Evolutionary conservation across 495 filamentous ascomycete genomes (phyloP), one percentile per base, ranked within the genome.

Genomic region (Neurospora tetraspora): DNA sequence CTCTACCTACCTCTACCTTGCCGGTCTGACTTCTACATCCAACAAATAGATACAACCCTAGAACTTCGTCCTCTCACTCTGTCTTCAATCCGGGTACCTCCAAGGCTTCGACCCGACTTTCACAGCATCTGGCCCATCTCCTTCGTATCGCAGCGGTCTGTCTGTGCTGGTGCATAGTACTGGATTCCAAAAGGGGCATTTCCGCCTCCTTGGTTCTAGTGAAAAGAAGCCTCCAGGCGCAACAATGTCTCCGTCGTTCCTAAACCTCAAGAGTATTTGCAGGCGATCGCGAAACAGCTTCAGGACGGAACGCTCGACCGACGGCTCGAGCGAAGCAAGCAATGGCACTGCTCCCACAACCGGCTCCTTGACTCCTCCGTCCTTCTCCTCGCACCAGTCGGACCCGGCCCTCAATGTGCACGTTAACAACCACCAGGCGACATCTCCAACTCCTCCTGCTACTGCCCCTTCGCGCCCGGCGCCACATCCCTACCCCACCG

Each of bases 281-380:
- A 88, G 93, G 76, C 89, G 89, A 72, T 92, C 92, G 75, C 90
- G 85, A 78, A 86, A 90, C 71, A 90, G 85, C 83, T 88, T 92
- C 81, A 83, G 83, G 70, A 85, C 86, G 38, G 84, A 85, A 53
- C 84, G 83, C 45, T 87, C 88, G 31, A 86, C 85, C 68, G 86
- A 88, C 70, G 78, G 78, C 31, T 86, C 88, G 16, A 88, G 86
- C 76, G 82, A 84, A 69, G 80, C 82, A 59, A 82, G 79, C 12
- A 79, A 82, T 65, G 76, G 80, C 47, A 81, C 80, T 42, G 79
- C 83, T n/a, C 87, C 87, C 53, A 82, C 83, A 47, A 82, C 77
- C 73, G 84, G 84, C 37, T 83, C 83, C 8, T 68, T 82, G 23
- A 86, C 84, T 16, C 84, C 84, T 36, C 83, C 83, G 11, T 85